Percentiles rank a stretch among this genome's conserved stretches.
phyloP scores from a whole-genome alignment of 2,329 filamentous ascomycete genomes.

The Monosporascus ibericus region DNA sequence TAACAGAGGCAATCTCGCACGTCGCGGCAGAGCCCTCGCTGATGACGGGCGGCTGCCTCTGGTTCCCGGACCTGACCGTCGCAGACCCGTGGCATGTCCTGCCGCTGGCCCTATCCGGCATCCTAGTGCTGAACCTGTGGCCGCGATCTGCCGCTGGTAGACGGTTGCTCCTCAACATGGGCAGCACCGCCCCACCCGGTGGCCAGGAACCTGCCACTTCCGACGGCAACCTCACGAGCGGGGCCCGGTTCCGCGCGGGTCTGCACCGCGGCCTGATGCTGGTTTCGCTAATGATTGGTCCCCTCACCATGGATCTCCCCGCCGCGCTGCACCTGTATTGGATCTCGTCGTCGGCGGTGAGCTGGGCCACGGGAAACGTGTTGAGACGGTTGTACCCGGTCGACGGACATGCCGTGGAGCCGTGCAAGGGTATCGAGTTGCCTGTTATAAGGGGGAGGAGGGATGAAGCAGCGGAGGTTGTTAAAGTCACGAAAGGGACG shows the following conservation, averaged over 20 bases:
- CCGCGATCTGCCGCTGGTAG: slow-evolving; percentile 21
- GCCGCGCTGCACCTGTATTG: slow-evolving; percentile 39
- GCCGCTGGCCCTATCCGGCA: slow-evolving; percentile 33
- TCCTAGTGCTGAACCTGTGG: slow-evolving; percentile 28
- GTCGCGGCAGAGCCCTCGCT: slow-evolving; percentile 24
- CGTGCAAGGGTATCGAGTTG: slow-evolving; percentile 14
- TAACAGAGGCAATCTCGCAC: neutral
- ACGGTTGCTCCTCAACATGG: slow-evolving; percentile 13
- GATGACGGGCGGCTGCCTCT: slow-evolving; percentile 44
- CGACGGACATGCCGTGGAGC: slow-evolving; percentile 4
- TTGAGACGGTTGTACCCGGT: slow-evolving; percentile 21
- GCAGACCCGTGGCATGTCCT: slow-evolving; percentile 46
- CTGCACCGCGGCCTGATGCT: slow-evolving; percentile 25
- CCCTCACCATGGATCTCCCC: slow-evolving; percentile 32
- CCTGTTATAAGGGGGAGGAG: slow-evolving; percentile 11
- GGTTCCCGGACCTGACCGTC: slow-evolving; percentile 49
- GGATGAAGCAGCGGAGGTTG: too few relatives aligned
- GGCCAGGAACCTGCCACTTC: slow-evolving; percentile 10
- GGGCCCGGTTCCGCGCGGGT: neutral
- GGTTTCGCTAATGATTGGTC: slow-evolving; percentile 25
- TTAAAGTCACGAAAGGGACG: neutral
- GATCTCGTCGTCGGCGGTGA: slow-evolving; percentile 28
- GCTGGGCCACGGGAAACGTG: slow-evolving; percentile 11
- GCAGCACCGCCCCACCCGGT: neutral
- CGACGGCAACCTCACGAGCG: neutral